Evolutionary conservation across 2,329 filamentous ascomycete species (phyloP).

Genomic region (Penicillium sp.): DNA sequence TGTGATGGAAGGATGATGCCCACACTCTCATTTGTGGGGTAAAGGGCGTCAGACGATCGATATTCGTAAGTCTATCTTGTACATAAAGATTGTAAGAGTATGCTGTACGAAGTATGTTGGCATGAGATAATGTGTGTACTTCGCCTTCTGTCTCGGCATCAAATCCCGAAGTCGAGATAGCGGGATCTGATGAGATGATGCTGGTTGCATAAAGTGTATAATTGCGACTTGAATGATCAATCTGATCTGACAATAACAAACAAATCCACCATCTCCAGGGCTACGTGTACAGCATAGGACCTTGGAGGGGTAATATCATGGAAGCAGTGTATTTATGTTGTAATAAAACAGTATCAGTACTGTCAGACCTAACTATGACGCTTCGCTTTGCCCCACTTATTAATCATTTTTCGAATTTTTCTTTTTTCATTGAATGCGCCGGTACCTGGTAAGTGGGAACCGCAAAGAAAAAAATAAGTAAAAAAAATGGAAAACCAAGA

Average conservation of each 20-base stretch:
- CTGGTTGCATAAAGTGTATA: not conserved
- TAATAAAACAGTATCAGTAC: slow-evolving; percentile 17
- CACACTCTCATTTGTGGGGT: slow-evolving; percentile 12
- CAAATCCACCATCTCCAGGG: not conserved
- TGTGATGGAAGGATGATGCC: slow-evolving; percentile 18
- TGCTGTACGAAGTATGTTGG: too few species aligned
- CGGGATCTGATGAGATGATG: not conserved
- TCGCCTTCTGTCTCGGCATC: slow-evolving; percentile 8
- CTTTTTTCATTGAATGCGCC: slow-evolving; percentile 5
- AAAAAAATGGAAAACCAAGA: not conserved
- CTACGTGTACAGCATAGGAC: not conserved
- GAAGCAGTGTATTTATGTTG: slow-evolving; percentile 11
- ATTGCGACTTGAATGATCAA: not conserved
- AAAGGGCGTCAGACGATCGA: slow-evolving; percentile 16
- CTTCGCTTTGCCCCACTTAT: slow-evolving; percentile 10
- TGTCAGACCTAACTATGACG: slow-evolving; percentile 32
- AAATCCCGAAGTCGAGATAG: slow-evolving; percentile 7
- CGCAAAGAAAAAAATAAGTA: not conserved
- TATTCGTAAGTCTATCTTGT: too few species aligned
- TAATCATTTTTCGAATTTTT: not conserved
- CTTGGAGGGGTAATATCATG: not conserved
- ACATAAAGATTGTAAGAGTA: too few species aligned
- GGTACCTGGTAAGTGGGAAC: slow-evolving; percentile 9
- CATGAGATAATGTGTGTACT: too few species aligned
- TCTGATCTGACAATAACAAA: slow-evolving; percentile 5